These are phyloP conservation scores for Fereydounia khargensis DNA, from an alignment of 1,284 basidiomycete species.

Conservation along the genomic window DNA sequence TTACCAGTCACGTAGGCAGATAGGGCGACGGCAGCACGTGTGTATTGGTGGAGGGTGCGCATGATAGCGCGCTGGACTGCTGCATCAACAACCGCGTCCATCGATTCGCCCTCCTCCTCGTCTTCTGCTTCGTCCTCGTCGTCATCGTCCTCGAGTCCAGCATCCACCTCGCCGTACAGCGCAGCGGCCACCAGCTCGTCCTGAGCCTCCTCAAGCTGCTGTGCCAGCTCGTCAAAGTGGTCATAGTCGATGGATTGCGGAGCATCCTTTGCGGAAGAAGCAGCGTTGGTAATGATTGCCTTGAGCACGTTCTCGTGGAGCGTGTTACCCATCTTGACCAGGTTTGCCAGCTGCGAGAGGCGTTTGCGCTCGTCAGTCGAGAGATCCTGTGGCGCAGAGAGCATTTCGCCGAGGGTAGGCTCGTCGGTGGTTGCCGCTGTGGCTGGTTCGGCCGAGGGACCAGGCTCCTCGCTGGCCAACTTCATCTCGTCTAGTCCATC, in stretches of 20 bases:
- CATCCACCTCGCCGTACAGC: constrained; percentile 33
- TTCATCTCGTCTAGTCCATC: constrained; percentile 39
- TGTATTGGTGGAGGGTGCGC: constrained; percentile 32
- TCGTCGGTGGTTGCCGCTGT: not conserved
- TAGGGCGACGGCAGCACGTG: constrained; percentile 17
- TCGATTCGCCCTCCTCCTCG: not conserved
- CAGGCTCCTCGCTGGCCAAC: constrained; percentile 12
- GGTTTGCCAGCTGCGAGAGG: constrained; percentile 20
- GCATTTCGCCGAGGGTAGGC: constrained; percentile 2
- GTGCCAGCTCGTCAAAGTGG: constrained; percentile 25
- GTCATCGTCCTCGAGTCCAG: constrained; percentile 13
- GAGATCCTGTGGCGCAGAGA: not conserved
- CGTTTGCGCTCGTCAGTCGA: constrained; percentile 22
- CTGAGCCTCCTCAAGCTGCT: constrained; percentile 36
- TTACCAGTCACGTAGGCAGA: constrained; percentile 28
- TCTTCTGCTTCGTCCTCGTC: constrained; percentile 2
- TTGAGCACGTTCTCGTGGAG: constrained; percentile 30
- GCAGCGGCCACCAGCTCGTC: constrained; percentile 39
- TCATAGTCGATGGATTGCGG: constrained; percentile 14
- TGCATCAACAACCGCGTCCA: constrained; percentile 1
- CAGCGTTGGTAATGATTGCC: constrained; percentile 11
- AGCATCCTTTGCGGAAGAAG: not conserved
- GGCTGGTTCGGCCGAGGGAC: not conserved
- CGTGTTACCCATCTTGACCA: constrained; percentile 38
- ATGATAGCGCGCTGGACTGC: constrained; percentile 29